A percentile compares a stretch with the other conserved stretches of the same genome.
Conservation (phyloP, 2,329 filamentous ascomycete species). For the Scorias spongiosa region DNA sequence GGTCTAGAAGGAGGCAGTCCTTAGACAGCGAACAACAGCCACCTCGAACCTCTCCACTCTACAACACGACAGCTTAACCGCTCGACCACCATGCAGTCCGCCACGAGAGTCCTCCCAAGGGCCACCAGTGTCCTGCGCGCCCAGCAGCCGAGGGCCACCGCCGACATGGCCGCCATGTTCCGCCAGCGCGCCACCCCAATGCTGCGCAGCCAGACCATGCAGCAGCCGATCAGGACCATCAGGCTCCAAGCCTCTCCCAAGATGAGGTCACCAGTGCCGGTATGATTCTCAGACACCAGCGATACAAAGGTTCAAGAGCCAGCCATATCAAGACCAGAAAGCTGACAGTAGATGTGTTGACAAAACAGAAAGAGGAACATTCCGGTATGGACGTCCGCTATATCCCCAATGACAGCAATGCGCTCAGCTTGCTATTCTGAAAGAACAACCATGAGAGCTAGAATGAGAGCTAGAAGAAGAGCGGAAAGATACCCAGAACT, state of each 20-base stretch:
- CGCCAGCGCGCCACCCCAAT: slow-evolving; percentile 3
- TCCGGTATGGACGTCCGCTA: slow-evolving; percentile 35
- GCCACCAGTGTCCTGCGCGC: slow-evolving; percentile 24
- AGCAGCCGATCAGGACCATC: slow-evolving; percentile 19
- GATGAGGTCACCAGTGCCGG: slow-evolving; percentile 19
- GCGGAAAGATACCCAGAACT: background rate
- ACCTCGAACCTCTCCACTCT: too few relatives aligned
- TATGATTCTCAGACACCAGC: slow-evolving; percentile 7
- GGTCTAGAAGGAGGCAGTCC: too few relatives aligned
- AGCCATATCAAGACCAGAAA: too few relatives aligned
- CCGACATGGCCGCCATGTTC: slow-evolving; percentile 22
- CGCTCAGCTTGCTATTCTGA: background rate
- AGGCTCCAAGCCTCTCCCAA: slow-evolving; percentile 12
- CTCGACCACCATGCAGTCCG: slow-evolving; percentile 17
- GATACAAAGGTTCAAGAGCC: too few relatives aligned
- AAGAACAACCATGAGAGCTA: background rate
- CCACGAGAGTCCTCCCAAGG: slow-evolving; percentile 22
- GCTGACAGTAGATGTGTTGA: too few relatives aligned
- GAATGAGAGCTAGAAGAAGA: background rate
- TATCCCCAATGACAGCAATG: background rate
- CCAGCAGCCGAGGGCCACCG: slow-evolving; percentile 19
- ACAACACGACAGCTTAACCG: too few relatives aligned
- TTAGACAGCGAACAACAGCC: too few relatives aligned
- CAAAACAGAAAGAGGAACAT: slow-evolving; percentile 45
- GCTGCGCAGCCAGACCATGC: background rate